Evolutionary conservation across 2,329 filamentous ascomycete species (phyloP).

Genomic region (Sarocladium strictum): DNA sequence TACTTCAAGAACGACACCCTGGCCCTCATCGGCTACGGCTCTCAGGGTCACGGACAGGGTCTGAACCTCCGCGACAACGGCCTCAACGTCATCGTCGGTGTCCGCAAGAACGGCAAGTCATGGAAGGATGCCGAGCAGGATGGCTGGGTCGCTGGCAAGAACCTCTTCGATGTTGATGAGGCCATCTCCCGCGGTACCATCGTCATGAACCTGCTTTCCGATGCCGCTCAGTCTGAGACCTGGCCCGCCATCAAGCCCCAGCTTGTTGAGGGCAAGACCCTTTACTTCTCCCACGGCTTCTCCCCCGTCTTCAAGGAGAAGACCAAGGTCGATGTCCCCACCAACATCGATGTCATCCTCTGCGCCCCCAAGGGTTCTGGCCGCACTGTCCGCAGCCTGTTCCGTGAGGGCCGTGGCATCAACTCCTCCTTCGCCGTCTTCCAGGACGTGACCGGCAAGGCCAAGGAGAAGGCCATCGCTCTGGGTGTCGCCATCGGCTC

Average conservation of each 20-base stretch:
- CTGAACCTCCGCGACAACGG: conserved; percentile 99
- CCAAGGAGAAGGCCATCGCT: conserved; percentile 95
- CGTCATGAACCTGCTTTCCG: conserved; percentile 98
- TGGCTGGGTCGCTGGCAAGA: conserved; percentile 97
- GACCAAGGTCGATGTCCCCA: conserved; percentile 96
- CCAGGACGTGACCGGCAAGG: conserved; percentile 97
- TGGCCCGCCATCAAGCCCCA: conserved; percentile 98
- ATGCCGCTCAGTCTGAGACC: conserved; percentile 97
- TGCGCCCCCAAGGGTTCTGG: conserved; percentile 98
- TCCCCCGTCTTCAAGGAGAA: conserved; percentile 99
- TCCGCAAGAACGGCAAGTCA: conserved; percentile 95
- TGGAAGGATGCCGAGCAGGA: conserved; percentile 98
- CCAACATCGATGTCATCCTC: conserved; percentile 97
- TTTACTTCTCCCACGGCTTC: conserved; percentile 99
- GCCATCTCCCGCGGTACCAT: conserved; percentile 91
- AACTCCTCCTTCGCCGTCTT: conserved; percentile 98
- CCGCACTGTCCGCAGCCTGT: conserved; percentile 96
- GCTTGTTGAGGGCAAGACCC: conserved; percentile 98
- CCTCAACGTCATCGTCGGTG: conserved; percentile 97
- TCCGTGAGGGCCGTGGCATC: conserved; percentile 98
- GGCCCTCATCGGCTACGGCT: conserved; percentile 96
- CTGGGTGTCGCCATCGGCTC: conserved; percentile 95
- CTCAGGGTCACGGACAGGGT: conserved; percentile 97
- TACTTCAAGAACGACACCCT: conserved; percentile 99
- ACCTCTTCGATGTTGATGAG: conserved; percentile 97